Base-by-base conservation (phyloP, 306 rosid species). In the Sphenostylis stenocarpa region DNA sequence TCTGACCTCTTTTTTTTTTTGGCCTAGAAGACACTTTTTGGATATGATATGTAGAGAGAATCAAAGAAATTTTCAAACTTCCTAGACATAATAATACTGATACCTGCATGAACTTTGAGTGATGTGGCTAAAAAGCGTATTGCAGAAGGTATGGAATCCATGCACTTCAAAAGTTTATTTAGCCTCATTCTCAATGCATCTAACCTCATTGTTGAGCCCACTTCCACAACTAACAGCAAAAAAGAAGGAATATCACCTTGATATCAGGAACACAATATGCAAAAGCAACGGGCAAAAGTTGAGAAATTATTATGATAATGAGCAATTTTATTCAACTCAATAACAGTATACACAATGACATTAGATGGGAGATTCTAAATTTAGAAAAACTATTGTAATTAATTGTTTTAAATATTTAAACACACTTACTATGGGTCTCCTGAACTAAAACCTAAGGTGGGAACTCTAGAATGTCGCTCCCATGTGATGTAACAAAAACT, bases 131-230 rank as follows among this genome's bases (percentile, higher is more conserved):
- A 55, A 51, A 65, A 51, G 31, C 34, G 38, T 41, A n/a, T 12
- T 12, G 47, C 15, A 12, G 34, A 3, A 38, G 3, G 8, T 20
- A 36, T 72, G 21, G 23, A 67, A 66, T 47, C 57, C 55, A 66
- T 60, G 75, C 45, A 65, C 13, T 66, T 16, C 2, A 77, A 77
- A 77, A 63, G 68, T 17, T 31, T 21, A 53, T 29, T 52, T 52
- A 65, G 84, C 62, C 43, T 80, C 75, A 15, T 52, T 65, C 68
- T 33, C 21, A 81, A 60, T 74, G 80, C 64, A 74, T 75, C 80
- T 51, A 28, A 34, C 61, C 41, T 68, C 47, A 58, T 33, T 68
- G 43, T 81, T 31, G 60, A 81, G 43, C 73, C 55, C 72, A 60
- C 68, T 67, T 58, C 65, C 48, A 23, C 64, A 33, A 36, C 24